Conservation (phyloP, 179 eudicot genomes). For the Heliamphora pulchella region DNA sequence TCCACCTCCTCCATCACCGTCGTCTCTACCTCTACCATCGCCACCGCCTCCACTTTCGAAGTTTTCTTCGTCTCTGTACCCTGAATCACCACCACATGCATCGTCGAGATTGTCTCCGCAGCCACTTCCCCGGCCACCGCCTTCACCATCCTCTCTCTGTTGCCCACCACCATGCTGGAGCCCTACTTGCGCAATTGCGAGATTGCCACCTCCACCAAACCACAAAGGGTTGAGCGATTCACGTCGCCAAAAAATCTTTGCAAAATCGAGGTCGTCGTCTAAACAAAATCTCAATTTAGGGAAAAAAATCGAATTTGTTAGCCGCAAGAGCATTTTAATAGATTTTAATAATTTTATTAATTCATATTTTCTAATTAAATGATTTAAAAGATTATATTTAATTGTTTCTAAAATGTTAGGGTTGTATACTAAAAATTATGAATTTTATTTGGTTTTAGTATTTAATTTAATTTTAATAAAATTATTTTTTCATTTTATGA, state of each 20-base stretch:
- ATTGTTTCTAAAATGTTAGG: too few relatives aligned
- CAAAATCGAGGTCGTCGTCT: not conserved
- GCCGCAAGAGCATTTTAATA: too few relatives aligned
- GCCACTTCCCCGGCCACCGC: slow-evolving; percentile 10
- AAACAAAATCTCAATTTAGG: slow-evolving; percentile 35
- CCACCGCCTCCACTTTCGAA: not conserved
- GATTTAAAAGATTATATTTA: too few relatives aligned
- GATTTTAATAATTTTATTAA: too few relatives aligned
- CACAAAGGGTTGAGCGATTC: not conserved
- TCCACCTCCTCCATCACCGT: not conserved
- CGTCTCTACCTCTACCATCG: slow-evolving; percentile 17
- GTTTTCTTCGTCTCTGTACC: not conserved
- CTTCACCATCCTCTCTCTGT: slow-evolving; percentile 22
- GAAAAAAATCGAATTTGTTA: slow-evolving; percentile 41
- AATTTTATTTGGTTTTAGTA: too few relatives aligned
- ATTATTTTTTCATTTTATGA: too few relatives aligned
- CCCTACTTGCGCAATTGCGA: not conserved
- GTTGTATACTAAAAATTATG: too few relatives aligned
- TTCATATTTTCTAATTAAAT: too few relatives aligned
- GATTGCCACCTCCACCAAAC: slow-evolving; percentile 16
- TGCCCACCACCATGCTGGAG: slow-evolving; percentile 13
- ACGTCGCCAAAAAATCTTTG: too few relatives aligned
- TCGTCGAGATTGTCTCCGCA: not conserved
- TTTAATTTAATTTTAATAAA: too few relatives aligned
- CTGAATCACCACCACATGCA: not conserved